These are phyloP conservation scores for Blastomyces gilchristii DNA, from an alignment of 2,329 filamentous ascomycete genomes.

Conservation along the genomic window DNA sequence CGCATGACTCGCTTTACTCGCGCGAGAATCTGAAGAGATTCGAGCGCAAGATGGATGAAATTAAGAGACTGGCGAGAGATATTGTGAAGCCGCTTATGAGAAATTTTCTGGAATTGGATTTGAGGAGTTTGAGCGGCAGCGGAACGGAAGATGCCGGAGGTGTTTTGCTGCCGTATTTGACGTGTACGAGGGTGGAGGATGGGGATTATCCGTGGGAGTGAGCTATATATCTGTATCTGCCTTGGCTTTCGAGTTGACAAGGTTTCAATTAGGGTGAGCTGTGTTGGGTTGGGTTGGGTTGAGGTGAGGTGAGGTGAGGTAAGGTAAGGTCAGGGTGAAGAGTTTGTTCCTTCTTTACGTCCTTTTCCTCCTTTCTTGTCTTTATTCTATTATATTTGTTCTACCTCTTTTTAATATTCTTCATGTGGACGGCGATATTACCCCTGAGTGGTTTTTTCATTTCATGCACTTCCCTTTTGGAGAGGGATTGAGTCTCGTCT, in stretches of 20 bases:
- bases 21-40: slow-evolving; percentile 78
- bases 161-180: slow-evolving; percentile 47
- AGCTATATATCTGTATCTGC: slow-evolving; percentile 7
- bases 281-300: no score
- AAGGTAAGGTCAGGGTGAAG: not conserved
- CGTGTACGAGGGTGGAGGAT: slow-evolving; percentile 53
- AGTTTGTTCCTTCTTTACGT: slow-evolving; percentile 1
- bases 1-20: slow-evolving; percentile 52
- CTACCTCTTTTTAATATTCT: slow-evolving; percentile 1
- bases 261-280: not conserved
- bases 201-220: slow-evolving; percentile 54
- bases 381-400: not conserved
- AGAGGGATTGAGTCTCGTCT: not conserved
- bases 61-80: slow-evolving; percentile 74
- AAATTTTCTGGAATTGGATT: slow-evolving; percentile 71
- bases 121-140: slow-evolving; percentile 34
- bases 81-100: slow-evolving; percentile 76
- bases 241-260: not conserved
- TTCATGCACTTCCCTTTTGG: not conserved
- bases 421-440: slow-evolving; percentile 3
- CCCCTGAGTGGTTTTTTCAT: not conserved
- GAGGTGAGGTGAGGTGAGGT: not conserved
- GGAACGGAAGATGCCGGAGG: slow-evolving; percentile 15
- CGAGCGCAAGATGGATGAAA: slow-evolving; percentile 76
- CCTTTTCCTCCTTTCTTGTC: slow-evolving; percentile 1